Conservation (phyloP, 1,284 basidiomycete species). For the Anthracocystis panici-leucophaei region DNA sequence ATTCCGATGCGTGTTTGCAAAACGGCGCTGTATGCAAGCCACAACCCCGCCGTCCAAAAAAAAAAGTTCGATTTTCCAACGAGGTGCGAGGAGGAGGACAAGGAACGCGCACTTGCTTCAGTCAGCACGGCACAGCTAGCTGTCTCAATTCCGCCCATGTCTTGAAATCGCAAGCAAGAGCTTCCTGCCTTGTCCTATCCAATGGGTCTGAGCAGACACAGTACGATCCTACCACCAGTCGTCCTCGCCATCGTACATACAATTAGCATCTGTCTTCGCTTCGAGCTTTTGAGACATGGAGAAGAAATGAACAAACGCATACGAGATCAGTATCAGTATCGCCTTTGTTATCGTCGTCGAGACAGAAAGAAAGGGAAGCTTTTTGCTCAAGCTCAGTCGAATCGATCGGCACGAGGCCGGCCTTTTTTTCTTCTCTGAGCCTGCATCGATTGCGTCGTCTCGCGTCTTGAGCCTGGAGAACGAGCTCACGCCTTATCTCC, state of each 20-base stretch:
- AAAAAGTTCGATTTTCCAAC: too few species aligned
- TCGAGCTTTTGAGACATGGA: not conserved
- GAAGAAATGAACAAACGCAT: not conserved
- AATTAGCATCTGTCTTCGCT: too few species aligned
- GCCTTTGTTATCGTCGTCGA: too few species aligned
- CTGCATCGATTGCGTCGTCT: constrained; percentile 16
- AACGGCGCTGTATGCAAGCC: not conserved
- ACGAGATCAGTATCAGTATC: not conserved
- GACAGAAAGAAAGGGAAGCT: too few species aligned
- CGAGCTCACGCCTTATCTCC: constrained; percentile 1
- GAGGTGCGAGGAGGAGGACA: too few species aligned
- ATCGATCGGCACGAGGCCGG: too few species aligned
- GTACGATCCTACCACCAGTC: not conserved
- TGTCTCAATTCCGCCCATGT: not conserved
- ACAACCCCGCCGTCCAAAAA: not conserved
- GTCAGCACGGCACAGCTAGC: constrained; percentile 6
- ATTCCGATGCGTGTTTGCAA: not conserved
- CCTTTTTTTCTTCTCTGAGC: too few species aligned
- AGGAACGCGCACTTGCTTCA: not conserved
- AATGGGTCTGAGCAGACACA: not conserved
- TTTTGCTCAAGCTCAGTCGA: too few species aligned
- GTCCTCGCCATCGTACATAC: too few species aligned
- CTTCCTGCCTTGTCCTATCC: not conserved
- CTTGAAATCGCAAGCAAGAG: not conserved
- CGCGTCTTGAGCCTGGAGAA: constrained; percentile 6